Percentiles rank a stretch among this genome's conserved stretches.
Evolutionary conservation across 495 filamentous ascomycete genomes (phyloP).

Genomic region (Tricharina praecox): DNA sequence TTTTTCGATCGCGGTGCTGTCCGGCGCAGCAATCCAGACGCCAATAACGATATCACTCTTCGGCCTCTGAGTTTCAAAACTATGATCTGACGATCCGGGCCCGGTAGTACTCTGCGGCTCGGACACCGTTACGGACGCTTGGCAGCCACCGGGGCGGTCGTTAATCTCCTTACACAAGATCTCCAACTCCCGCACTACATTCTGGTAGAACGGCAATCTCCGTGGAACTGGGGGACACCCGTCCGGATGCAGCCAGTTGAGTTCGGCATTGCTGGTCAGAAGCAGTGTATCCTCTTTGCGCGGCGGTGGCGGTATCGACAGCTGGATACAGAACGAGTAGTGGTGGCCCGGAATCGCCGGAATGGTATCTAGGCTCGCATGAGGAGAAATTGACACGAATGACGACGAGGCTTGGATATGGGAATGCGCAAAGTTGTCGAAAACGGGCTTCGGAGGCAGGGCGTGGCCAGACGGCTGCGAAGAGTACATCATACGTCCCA

Average conservation of each 20-base stretch:
- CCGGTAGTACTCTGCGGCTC: slow-evolving; percentile 36
- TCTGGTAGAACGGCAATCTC: slow-evolving; percentile 72
- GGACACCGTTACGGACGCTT: slow-evolving; percentile 65
- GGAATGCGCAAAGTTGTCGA: slow-evolving; percentile 14
- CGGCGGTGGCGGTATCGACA: slow-evolving; percentile 77
- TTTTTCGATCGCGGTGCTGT: not conserved
- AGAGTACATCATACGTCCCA: slow-evolving; percentile 6
- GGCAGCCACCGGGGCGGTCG: slow-evolving; percentile 37
- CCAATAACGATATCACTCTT: slow-evolving; percentile 4
- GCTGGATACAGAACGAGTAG: slow-evolving; percentile 85
- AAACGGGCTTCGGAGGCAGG: slow-evolving; percentile 27
- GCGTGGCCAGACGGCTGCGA: slow-evolving; percentile 26
- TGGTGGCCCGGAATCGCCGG: not conserved
- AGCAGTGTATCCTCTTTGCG: slow-evolving; percentile 82
- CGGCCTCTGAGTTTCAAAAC: slow-evolving; percentile 3
- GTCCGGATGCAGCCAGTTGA: slow-evolving; percentile 81
- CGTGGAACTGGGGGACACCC: slow-evolving; percentile 66
- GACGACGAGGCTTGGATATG: not conserved
- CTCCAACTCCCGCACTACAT: slow-evolving; percentile 61
- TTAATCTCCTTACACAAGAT: slow-evolving; percentile 63
- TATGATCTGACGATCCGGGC: not conserved
- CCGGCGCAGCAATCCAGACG: not conserved
- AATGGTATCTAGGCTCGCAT: not conserved
- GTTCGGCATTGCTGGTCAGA: slow-evolving; percentile 62
- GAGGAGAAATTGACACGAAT: not conserved